Evolutionary conservation across 257 asterid genomes (phyloP), one percentile per base, ranked within the genome.

Genomic region (Cruciata laevipes): DNA sequence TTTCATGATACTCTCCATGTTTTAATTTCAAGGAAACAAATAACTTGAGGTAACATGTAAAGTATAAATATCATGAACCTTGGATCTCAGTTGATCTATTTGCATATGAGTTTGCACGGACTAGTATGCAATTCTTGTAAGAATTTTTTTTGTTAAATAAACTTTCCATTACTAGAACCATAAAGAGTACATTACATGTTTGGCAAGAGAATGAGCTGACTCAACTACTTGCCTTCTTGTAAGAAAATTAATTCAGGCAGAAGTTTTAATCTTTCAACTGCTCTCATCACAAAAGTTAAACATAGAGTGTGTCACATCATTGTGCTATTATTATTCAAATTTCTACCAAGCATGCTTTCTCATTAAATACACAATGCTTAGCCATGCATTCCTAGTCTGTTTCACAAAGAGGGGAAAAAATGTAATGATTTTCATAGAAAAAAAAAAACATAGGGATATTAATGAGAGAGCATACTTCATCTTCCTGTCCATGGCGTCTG

Each of bases 401-500:
- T 33, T 25, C 44, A 52, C 25, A 17, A 21, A 14, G 31, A 62
- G 33, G 2, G 9, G 4, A 42, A 37, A 51, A 27, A 49, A 17
- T 14, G 2, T 61, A 64, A 38, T 10, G 60, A 17, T 27, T 71
- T 44, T 25, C 16, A 31, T 12, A 53, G 18, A 11, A 30, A 37
- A 47, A 37, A 17, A 63, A 6, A 7, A 71, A 1, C 25, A 70
- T 3, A 70, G 6, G 27, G 60, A 59, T 20, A 69, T 5, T 12
- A 38, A 59, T 13, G 49, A 17, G 35, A 51, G 57, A 65, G 75
- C 85, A 70, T 80, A 87, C 99, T 56, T 90, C 97, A 31, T 94
- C 96, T 79, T 94, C 99, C 13, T 85, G 97, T 61, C 99, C 97
- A 71, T 82, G 93, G 61, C 88, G 95, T 76, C 96, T 86, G 40